Evolutionary conservation across 2,329 filamentous ascomycete genomes (phyloP), one percentile per base, ranked within the genome.

Genomic region (Xylaria sp.): DNA sequence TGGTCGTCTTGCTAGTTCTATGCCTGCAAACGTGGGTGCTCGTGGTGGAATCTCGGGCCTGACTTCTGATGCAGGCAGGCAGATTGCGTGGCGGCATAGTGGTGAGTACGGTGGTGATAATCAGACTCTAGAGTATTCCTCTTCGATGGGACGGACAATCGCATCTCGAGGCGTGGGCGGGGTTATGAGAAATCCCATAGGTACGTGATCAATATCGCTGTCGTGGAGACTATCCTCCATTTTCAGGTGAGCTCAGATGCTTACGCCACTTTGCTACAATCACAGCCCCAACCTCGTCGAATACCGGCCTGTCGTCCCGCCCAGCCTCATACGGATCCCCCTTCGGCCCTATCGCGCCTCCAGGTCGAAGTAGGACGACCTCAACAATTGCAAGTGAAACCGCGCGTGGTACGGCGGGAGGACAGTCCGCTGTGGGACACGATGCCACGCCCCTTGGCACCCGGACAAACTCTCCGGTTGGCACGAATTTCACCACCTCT

Each of bases 341-440:
- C 7, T 79, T 77, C 63, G 78, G 78, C 4, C 78, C 78, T 63
- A 79, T 79, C 50, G 78, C 73, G 2, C 78, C 77, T 15, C 77
- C 77, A 18, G 51, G 59, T 20, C 75, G 76, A 18, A 58, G 59
- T 34, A 55, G 23, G 10, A 39, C 50, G 6, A 12, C 63, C 2
- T 41, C 48, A n/a, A 23, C 52, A 5, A 23, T 58, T 6, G 18
- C 44, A 12, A 20, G 7, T 9, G 65, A 65, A 52, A 15, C 4
- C 10, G 7, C 31, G 1, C 60, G 39, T 48, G 13, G 60, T 48
- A 8, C 61, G 28, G 41, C 64, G 37, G 28, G n/a, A 7, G 44
- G n/a, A 55, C 61, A 62, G 7, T 34, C 54, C 9, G 18, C 15
- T 2, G 25, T 54, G 44, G 64, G 64, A 51, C 23, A 52, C 5